A percentile compares a stretch with the other conserved stretches of the same genome.
Conservation (phyloP, 2,329 filamentous ascomycete species). For the Pseudogymnoascus sp. region DNA sequence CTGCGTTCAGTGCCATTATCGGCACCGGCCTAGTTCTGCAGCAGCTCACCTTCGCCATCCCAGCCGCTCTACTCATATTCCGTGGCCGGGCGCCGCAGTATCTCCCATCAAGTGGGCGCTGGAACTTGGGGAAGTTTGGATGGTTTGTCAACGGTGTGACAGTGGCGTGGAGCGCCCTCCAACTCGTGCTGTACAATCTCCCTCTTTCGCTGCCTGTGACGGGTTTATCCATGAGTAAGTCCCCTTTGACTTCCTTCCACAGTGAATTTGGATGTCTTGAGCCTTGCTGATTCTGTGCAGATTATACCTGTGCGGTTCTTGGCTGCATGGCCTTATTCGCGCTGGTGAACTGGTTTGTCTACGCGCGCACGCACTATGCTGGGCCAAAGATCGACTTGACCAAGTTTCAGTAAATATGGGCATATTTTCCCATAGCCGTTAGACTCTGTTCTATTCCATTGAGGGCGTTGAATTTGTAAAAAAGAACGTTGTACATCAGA, state of each 20-base stretch:
- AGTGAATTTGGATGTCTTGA: not conserved
- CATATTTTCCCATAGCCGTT: not conserved
- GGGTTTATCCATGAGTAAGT: not conserved
- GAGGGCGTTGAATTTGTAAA: not conserved
- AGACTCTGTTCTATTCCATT: not conserved
- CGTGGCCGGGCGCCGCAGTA: not conserved
- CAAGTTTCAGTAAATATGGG: not conserved
- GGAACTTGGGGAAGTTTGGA: not conserved
- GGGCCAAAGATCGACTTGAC: slow-evolving; percentile 5
- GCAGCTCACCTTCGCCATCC: slow-evolving; percentile 62
- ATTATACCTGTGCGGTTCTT: slow-evolving; percentile 1
- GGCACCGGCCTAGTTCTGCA: slow-evolving; percentile 63
- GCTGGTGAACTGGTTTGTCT: slow-evolving; percentile 5
- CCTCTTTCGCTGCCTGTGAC: not conserved
- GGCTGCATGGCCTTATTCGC: not conserved
- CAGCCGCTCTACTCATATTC: not conserved
- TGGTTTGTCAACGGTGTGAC: slow-evolving; percentile 3
- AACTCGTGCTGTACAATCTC: slow-evolving; percentile 1
- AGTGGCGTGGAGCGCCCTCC: not conserved
- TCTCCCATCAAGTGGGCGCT: not conserved
- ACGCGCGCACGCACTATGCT: not conserved
- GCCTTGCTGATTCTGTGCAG: not conserved
- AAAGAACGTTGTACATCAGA: not conserved
- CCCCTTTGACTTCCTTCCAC: no score
- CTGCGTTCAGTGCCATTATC: slow-evolving; percentile 64